Base-by-base conservation (phyloP, 2,329 filamentous ascomycete species). In the Annulohypoxylon truncatum region DNA sequence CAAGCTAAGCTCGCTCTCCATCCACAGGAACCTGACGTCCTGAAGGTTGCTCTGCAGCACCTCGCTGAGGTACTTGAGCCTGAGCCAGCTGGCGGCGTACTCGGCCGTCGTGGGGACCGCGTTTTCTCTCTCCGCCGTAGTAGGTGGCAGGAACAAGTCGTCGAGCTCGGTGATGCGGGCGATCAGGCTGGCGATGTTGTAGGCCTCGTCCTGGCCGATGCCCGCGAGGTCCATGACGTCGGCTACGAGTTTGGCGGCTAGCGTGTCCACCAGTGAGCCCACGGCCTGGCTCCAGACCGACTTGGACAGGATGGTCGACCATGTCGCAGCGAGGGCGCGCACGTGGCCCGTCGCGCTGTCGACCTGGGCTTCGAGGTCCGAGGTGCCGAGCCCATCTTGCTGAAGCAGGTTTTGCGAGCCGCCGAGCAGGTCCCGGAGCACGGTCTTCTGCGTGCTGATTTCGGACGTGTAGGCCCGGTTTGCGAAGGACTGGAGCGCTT, bases 1-100 rank as follows among this genome's bases (percentile, higher is more conserved):
- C 35, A 90, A 75, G 67, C 87, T 89, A 42, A 91, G 79, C 75
- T 90, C 88, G 76, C 87, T 88, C 67, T 91, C 88, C 72, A 85
- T 82, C 89, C 89, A 91, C 35, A 91, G 76, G 67, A 82, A 90
- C 61, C 82, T 82, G 60, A 91, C 85, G 67, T 90, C 89, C 67
- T 85, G 85, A 56, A 90, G 79, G 72, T 90, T 90, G 70, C 87
- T 89, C 79, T 91, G 88, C 69, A 91, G 79, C 26, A 90, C 84
- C 75, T 90, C 86, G 67, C 85, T 85, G 15, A 91, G 80, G 71
- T 87, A 90, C 77, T 90, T 87, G 64, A 91, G 81, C 51, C 88
- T 83, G 62, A 90, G 80, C 89, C 89, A 91, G 51, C 82, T 83
- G 2, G 83, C 80, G 3, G 87, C 87, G 68, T 89, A 90, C 72